These are phyloP conservation scores for Lablab purpureus DNA, from an alignment of 306 rosid species.

Conservation along the genomic window DNA sequence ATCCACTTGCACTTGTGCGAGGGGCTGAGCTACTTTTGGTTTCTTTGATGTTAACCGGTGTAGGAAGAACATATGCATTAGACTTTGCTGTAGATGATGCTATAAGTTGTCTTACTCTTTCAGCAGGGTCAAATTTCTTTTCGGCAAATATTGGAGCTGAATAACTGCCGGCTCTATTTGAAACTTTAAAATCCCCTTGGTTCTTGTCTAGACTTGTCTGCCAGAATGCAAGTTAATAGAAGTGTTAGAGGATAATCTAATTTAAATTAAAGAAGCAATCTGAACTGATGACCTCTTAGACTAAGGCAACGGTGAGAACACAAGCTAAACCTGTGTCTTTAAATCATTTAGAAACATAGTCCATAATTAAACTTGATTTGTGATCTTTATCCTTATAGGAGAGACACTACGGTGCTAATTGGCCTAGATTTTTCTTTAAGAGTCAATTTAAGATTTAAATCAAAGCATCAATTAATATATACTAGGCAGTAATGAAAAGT, in stretches of 20 bases:
- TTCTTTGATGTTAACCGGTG: constrained; percentile 72
- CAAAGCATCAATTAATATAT: constrained; percentile 37
- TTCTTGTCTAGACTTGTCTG: constrained; percentile 67
- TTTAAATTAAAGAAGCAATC: constrained; percentile 21
- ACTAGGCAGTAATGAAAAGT: constrained; percentile 39
- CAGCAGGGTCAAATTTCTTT: constrained; percentile 87
- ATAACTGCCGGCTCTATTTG: constrained; percentile 68
- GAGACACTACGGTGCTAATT: constrained; percentile 25
- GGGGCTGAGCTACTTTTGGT: constrained; percentile 54
- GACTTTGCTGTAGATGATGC: constrained; percentile 60
- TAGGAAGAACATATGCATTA: constrained; percentile 82
- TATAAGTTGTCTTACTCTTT: constrained; percentile 67
- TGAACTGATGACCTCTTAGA: constrained; percentile 31
- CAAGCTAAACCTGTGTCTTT: constrained; percentile 17
- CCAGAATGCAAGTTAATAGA: constrained; percentile 41
- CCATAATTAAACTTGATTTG: constrained; percentile 19
- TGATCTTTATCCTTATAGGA: neutral
- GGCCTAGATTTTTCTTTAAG: neutral
- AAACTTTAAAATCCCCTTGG: constrained; percentile 62
- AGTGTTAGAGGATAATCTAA: constrained; percentile 38
- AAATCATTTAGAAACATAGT: constrained; percentile 11
- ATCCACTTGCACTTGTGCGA: constrained; percentile 63
- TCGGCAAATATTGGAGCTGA: constrained; percentile 86
- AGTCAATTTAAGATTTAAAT: constrained; percentile 28
- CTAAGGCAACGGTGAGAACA: constrained; percentile 22